Percentiles rank a stretch among this genome's conserved stretches.
These are phyloP conservation scores for Delphinella strobiligena DNA, from an alignment of 2,329 filamentous ascomycete genomes.

Conservation along the genomic window DNA sequence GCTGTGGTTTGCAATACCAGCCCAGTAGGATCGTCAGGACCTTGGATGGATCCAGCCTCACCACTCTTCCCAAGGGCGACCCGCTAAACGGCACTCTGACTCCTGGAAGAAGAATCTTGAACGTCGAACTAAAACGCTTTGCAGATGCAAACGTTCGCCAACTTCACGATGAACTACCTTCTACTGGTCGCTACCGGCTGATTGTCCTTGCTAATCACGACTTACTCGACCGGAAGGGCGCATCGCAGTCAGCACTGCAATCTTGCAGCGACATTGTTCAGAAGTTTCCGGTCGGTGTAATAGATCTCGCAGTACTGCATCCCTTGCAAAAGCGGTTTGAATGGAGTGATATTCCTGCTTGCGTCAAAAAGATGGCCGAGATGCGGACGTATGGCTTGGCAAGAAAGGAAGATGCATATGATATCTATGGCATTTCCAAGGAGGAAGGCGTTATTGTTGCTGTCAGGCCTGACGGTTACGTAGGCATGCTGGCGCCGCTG, in stretches of 20 bases:
- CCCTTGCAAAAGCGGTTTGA: conserved; percentile 10
- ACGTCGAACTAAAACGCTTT: conserved; percentile 15
- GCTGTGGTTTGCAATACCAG: conserved; percentile 22
- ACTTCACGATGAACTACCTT: conserved; percentile 18
- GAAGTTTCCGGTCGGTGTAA: conserved; percentile 7
- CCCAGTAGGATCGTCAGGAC: conserved; percentile 10
- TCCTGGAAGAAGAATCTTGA: conserved; percentile 17
- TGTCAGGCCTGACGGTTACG: conserved; percentile 56
- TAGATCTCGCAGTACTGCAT: conserved; percentile 13
- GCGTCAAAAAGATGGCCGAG: conserved; percentile 11
- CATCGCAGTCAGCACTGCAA: conserved; percentile 9
- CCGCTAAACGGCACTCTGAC: conserved; percentile 15
- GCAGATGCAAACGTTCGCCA: conserved; percentile 17
- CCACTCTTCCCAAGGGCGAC: conserved; percentile 4
- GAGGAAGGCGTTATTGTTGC: conserved; percentile 46
- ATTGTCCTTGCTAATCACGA: conserved; percentile 13
- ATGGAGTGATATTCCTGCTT: conserved; percentile 13
- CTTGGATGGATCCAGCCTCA: background rate
- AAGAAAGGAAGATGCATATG: conserved; percentile 28
- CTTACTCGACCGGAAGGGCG: conserved; percentile 9
- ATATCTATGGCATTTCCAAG: conserved; percentile 45
- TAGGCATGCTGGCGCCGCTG: conserved; percentile 21
- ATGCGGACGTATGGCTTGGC: conserved; percentile 13
- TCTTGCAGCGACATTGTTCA: conserved; percentile 9
- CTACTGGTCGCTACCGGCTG: conserved; percentile 17